Evolutionary conservation across 345 rosid species (phyloP).

Genomic region (Populus euphratica): DNA sequence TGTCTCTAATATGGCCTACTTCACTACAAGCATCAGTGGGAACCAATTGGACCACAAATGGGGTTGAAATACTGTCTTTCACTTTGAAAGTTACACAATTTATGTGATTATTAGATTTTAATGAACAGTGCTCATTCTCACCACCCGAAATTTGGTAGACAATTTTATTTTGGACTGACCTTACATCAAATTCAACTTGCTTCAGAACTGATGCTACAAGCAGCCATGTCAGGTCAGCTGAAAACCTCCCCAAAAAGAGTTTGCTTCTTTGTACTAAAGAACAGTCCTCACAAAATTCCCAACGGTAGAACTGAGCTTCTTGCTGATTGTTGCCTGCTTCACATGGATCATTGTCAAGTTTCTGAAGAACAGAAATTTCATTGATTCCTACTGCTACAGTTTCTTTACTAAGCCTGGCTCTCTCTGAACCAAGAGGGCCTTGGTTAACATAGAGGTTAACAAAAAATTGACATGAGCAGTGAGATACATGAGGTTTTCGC

Average conservation of each 20-base stretch:
- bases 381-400: conserved; percentile 43
- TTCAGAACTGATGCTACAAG: conserved; percentile 63
- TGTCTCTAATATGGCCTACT: conserved; percentile 18
- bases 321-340: conserved; percentile 35
- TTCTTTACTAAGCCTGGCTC: conserved; percentile 42
- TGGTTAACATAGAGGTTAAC: conserved; percentile 50
- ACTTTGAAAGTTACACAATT: conserved; percentile 46
- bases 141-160: conserved; percentile 48
- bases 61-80: conserved; percentile 42
- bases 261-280: conserved; percentile 43
- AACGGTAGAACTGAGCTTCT: conserved; percentile 50
- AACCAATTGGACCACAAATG: conserved; percentile 37
- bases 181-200: conserved; percentile 45
- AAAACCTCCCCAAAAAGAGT: conserved; percentile 59
- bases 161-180: conserved; percentile 53
- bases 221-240: conserved; percentile 61
- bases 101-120: conserved; percentile 19
- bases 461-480: conserved; percentile 62
- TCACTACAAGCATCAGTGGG: conserved; percentile 24
- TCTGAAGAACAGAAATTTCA: conserved; percentile 63
- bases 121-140: conserved; percentile 28
- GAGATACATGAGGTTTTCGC: conserved; percentile 64
- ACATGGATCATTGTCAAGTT: conserved; percentile 40
- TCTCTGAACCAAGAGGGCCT: conserved; percentile 60
- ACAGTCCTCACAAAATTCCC: conserved; percentile 68